phyloP scores from a whole-genome alignment of 164 flowering plant genomes.

The Protea cynaroides region DNA sequence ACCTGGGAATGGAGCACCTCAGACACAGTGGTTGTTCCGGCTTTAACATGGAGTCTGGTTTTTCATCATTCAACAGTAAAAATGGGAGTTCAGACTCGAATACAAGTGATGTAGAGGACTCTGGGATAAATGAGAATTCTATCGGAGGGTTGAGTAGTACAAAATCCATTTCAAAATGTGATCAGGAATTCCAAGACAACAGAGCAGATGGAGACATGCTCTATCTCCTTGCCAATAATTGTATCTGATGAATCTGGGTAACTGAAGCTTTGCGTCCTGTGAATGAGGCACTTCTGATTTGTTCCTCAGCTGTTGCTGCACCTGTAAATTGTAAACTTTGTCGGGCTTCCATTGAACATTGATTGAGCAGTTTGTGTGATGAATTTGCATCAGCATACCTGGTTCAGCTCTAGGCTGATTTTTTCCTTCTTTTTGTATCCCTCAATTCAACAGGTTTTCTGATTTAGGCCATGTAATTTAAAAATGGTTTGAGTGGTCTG shows the following conservation, averaged over 20 bases:
- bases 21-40: conserved; percentile 25
- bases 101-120: conserved; percentile 23
- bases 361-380: conserved; percentile 17
- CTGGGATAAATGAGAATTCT: conserved; percentile 15
- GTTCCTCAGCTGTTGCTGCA: conserved; percentile 4
- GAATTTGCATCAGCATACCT: conserved; percentile 9
- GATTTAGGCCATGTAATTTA: conserved; percentile 1
- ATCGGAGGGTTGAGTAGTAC: conserved; percentile 9
- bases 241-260: conserved; percentile 10
- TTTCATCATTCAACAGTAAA: conserved; percentile 9
- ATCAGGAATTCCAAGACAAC: conserved; percentile 8
- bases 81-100: no score
- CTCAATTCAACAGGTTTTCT: conserved; percentile 9
- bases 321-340: conserved; percentile 29
- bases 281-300: conserved; percentile 1
- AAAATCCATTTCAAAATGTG: conserved; percentile 6
- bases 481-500: not conserved
- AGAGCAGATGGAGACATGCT: conserved; percentile 14
- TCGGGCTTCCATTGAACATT: conserved; percentile 13
- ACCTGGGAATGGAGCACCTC: conserved; percentile 13
- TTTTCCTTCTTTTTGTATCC: conserved; percentile 10
- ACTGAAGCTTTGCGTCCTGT: conserved; percentile 1
- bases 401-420: conserved; percentile 42
- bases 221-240: conserved; percentile 11
- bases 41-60: conserved; percentile 28